phyloP scores from a whole-genome alignment of 345 rosid genomes.

The Rhodamnia argentea region DNA sequence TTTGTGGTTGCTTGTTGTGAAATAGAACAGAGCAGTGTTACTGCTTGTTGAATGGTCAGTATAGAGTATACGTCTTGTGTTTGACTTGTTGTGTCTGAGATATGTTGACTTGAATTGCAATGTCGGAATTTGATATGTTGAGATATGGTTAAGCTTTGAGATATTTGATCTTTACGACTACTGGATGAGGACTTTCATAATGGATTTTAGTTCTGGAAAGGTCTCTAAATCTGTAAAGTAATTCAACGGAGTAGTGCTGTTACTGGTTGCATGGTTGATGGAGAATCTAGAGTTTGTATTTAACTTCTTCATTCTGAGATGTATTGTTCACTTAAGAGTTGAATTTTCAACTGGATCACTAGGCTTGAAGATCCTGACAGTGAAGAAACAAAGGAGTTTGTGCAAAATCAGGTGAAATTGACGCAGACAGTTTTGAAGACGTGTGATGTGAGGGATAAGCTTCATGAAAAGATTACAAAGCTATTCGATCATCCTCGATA shows the following conservation, averaged over 20 bases:
- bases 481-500: slow-evolving; percentile 81
- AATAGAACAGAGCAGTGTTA: neutral
- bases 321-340: neutral
- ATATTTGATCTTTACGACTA: neutral
- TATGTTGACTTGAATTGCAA: neutral
- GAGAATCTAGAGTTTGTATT: neutral
- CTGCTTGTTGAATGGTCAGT: neutral
- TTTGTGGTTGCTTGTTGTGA: neutral
- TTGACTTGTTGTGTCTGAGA: neutral
- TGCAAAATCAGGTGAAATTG: slow-evolving; percentile 56
- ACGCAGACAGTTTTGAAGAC: slow-evolving; percentile 45
- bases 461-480: slow-evolving; percentile 48
- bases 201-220: neutral
- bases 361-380: slow-evolving; percentile 96
- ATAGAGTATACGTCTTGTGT: neutral
- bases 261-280: neutral
- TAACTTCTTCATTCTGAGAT: neutral
- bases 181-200: neutral
- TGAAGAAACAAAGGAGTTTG: slow-evolving; percentile 68
- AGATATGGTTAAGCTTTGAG: neutral
- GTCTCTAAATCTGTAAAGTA: neutral
- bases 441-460: slow-evolving; percentile 51
- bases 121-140: neutral
- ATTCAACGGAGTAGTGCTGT: neutral
- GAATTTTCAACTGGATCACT: neutral